Base-by-base conservation (phyloP, 2,329 filamentous ascomycete genomes). In the Aureobasidium leucospermi region DNA sequence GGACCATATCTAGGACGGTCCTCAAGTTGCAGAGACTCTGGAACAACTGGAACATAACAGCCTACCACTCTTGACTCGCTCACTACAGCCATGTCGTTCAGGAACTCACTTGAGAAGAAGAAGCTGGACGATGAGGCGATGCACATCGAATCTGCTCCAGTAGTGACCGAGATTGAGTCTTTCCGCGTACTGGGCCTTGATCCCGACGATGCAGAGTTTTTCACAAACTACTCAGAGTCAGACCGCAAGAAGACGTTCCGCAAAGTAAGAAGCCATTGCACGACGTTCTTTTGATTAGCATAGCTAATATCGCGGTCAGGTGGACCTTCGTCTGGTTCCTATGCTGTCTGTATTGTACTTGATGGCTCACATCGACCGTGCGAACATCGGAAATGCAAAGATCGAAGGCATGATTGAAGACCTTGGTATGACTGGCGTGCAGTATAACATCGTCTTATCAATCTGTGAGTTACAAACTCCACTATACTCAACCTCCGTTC, bases 361-460 rank as follows among this genome's bases (percentile, higher is more conserved):
- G 15, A 84, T 91, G 65, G 87, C 85, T 65, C 92, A 91, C 69
- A 74, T 92, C 9, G 88, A 90, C 68, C 78, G 87, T 60, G 8
- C 66, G 32, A 93, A 94, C 66, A 89, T 92, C 61, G 88, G 89
- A 47, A 94, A 80, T 74, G 90, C 82, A 1, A 82, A 82, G 66
- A 76, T 85, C 31, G 81, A 78, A 16, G 80, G 81, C 13, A 71
- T 85, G 2, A 72, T 79, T 59, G 68, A 78, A 11, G 84, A 88
- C 60, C 75, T 93, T 7, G 64, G 80, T 34, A 82, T 93, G 78
- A 79, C 79, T 1, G 78, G 81, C 3, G 73, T 77, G 6, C 78
- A 88, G 67, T 96, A 91, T 75, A 92, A 74, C 63, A 70, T 73
- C 41, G 56, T 63, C 1, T 67, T 66, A 6, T 55, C 65, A 4